These are phyloP conservation scores for Sarocladium strictum DNA, from an alignment of 2,329 filamentous ascomycete genomes.

Conservation along the genomic window DNA sequence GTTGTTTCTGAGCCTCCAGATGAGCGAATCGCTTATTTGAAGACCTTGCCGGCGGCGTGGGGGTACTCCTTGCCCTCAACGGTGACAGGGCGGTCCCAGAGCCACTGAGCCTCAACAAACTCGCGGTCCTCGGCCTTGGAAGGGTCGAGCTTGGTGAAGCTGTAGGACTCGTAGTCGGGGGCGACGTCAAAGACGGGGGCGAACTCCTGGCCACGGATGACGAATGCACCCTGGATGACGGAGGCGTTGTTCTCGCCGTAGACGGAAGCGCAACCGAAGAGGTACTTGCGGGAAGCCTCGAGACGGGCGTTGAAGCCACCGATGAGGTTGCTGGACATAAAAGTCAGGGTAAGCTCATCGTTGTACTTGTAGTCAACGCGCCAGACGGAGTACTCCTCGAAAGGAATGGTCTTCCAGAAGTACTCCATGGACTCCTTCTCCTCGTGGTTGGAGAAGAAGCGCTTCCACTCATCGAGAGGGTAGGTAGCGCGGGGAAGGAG, in stretches of 20 bases:
- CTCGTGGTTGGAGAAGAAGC: conserved; percentile 95
- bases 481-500: conserved; percentile 72
- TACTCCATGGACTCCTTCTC: conserved; percentile 81
- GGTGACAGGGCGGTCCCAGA: conserved; percentile 79
- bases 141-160: conserved; percentile 93
- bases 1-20: conserved; percentile 10
- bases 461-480: conserved; percentile 96
- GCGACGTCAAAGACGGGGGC: conserved; percentile 89
- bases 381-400: conserved; percentile 95
- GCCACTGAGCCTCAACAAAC: conserved; percentile 83
- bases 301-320: conserved; percentile 97
- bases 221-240: conserved; percentile 86
- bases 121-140: conserved; percentile 77
- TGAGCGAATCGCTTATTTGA: conserved; percentile 66
- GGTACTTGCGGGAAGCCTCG: conserved; percentile 94
- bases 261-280: conserved; percentile 87
- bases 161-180: conserved; percentile 94
- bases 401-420: conserved; percentile 97
- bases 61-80: conserved; percentile 83
- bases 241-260: conserved; percentile 87
- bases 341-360: conserved; percentile 90
- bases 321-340: conserved; percentile 99
- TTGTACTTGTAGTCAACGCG: conserved; percentile 98
- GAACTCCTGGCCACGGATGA: conserved; percentile 88
- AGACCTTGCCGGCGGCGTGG: conserved; percentile 92